A percentile compares a stretch with the other conserved stretches of the same genome.
These are phyloP conservation scores for Vaccinium darrowii DNA, from an alignment of 148 eudicot genomes.

Conservation along the genomic window DNA sequence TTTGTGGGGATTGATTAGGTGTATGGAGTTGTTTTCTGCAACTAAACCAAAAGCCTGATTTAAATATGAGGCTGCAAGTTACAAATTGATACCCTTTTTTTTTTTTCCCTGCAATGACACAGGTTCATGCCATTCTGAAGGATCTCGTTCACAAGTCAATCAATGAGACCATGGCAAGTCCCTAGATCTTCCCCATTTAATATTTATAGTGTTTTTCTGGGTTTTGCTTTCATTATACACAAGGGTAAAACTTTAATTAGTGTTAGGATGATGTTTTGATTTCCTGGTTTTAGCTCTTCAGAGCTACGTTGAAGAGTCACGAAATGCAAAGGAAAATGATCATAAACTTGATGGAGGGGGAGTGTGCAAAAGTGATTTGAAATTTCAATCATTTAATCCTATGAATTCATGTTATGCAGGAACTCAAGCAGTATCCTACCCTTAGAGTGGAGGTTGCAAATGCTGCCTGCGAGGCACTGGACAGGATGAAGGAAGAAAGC, in stretches of 20 bases:
- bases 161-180: slow-evolving; percentile 71
- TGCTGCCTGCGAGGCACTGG: slow-evolving; percentile 85
- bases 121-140: slow-evolving; percentile 91
- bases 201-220: not conserved
- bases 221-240: not conserved
- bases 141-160: slow-evolving; percentile 88
- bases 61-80: slow-evolving; percentile 12
- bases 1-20: not conserved
- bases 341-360: slow-evolving; percentile 3
- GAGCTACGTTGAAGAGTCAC: not conserved
- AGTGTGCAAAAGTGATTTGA: not conserved
- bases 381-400: not conserved
- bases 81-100: slow-evolving; percentile 21
- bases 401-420: slow-evolving; percentile 46
- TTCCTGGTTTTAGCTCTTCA: not conserved
- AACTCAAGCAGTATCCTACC: slow-evolving; percentile 85
- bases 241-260: not conserved
- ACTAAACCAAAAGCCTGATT: not conserved
- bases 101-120: slow-evolving; percentile 17
- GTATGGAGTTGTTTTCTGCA: not conserved
- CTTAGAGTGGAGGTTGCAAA: slow-evolving; percentile 75
- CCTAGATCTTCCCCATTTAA: not conserved
- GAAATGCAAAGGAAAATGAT: not conserved
- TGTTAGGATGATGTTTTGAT: not conserved
- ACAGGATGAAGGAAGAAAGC: slow-evolving; percentile 93